A percentile compares a stretch with the other conserved stretches of the same genome.
These are phyloP conservation scores for Diaporthe eres DNA, from an alignment of 2,329 filamentous ascomycete genomes.

Conservation along the genomic window DNA sequence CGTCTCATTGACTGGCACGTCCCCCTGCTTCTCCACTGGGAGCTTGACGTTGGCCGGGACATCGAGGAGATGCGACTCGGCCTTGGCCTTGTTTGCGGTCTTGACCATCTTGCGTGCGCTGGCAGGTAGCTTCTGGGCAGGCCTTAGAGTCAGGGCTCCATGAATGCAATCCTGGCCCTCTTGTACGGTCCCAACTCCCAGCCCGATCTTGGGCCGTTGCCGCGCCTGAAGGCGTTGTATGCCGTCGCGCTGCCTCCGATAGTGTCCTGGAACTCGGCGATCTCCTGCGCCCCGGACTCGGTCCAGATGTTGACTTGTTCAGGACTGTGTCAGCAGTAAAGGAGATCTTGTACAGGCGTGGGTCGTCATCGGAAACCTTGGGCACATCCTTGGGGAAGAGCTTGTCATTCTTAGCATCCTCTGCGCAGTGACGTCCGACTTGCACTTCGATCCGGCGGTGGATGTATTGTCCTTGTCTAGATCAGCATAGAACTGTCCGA, in stretches of 20 bases:
- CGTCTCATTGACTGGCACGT: conserved; percentile 66
- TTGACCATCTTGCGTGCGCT: conserved; percentile 2
- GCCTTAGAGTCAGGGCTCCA: conserved; percentile 63
- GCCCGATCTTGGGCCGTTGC: conserved; percentile 57
- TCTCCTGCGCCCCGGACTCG: conserved; percentile 63
- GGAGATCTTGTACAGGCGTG: conserved; percentile 16
- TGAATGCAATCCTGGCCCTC: conserved; percentile 61
- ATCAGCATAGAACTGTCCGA: not conserved
- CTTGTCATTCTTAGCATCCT: conserved; percentile 4
- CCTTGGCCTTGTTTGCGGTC: not conserved
- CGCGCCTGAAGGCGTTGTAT: conserved; percentile 64
- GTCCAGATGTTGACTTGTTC: conserved; percentile 58
- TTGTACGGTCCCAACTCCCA: conserved; percentile 51
- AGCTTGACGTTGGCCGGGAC: conserved; percentile 54
- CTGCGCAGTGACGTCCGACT: conserved; percentile 31
- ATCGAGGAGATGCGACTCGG: conserved; percentile 40
- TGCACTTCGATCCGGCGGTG: conserved; percentile 10
- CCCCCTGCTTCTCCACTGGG: conserved; percentile 57
- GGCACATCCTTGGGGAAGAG: conserved; percentile 28
- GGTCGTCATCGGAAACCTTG: conserved; percentile 32
- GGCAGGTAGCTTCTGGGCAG: conserved; percentile 53
- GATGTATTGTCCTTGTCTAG: not conserved
- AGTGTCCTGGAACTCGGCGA: conserved; percentile 63
- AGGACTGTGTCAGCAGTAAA: conserved; percentile 36
- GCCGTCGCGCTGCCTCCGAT: conserved; percentile 57